These are phyloP conservation scores for Hanseniaspora singularis DNA, from an alignment of 805 yeast genomes.

Conservation along the genomic window DNA sequence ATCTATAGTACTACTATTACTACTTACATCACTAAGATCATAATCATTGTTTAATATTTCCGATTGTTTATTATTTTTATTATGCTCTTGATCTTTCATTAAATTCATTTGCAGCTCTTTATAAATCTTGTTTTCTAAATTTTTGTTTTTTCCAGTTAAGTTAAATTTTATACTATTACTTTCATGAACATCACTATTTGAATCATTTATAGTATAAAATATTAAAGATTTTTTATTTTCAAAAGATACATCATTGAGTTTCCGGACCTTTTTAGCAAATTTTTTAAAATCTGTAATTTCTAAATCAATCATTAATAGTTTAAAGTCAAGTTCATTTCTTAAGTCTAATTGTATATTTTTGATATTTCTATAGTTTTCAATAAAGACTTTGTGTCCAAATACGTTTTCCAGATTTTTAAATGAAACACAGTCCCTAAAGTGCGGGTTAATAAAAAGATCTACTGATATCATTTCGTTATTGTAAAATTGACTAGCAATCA, in stretches of 20 bases:
- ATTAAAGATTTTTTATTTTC: neutral
- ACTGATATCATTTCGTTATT: neutral
- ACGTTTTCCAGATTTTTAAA: constrained; percentile 13
- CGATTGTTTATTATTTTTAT: neutral
- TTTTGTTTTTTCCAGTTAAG: neutral
- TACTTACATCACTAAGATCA: neutral
- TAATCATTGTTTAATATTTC: neutral
- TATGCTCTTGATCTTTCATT: neutral
- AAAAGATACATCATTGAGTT: neutral
- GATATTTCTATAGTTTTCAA: constrained; percentile 9
- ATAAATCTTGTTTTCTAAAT: too few relatives aligned
- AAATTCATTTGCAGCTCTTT: neutral
- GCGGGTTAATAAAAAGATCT: neutral
- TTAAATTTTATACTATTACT: neutral
- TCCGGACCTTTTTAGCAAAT: neutral
- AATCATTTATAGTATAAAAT: neutral
- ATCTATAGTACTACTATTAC: constrained; percentile 16
- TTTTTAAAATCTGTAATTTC: neutral
- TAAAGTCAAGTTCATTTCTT: constrained; percentile 1
- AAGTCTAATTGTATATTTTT: neutral
- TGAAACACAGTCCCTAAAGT: constrained; percentile 1
- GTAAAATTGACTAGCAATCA: neutral
- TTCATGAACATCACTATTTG: neutral
- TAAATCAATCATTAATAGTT: constrained; percentile 10
- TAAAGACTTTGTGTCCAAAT: constrained; percentile 14